These are phyloP conservation scores for Melampsora americana DNA, from an alignment of 1,284 basidiomycete genomes.

Conservation along the genomic window DNA sequence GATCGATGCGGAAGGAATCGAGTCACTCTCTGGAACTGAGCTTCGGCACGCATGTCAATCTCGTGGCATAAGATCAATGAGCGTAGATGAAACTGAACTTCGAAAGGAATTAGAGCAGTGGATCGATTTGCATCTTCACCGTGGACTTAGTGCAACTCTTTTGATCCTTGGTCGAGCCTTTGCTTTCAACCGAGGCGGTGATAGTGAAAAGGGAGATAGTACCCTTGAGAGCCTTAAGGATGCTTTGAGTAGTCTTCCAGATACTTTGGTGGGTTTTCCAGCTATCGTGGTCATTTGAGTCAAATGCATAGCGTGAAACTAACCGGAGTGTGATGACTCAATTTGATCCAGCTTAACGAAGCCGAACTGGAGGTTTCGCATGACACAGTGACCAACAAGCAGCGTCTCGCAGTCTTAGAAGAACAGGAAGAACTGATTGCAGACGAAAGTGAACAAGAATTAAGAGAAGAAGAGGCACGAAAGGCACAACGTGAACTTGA, in stretches of 20 bases:
- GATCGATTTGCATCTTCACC: constrained; percentile 85
- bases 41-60: constrained; percentile 89
- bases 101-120: constrained; percentile 86
- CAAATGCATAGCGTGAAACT: too few species aligned
- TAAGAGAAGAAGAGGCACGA: constrained; percentile 51
- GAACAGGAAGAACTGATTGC: constrained; percentile 99
- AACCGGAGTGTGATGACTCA: background rate
- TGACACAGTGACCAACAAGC: constrained; percentile 91
- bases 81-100: constrained; percentile 62
- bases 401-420: constrained; percentile 93
- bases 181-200: constrained; percentile 70
- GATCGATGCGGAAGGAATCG: constrained; percentile 83
- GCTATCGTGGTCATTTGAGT: background rate
- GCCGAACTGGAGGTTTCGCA: constrained; percentile 92
- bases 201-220: constrained; percentile 70
- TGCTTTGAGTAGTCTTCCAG: constrained; percentile 87
- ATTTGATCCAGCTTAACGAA: constrained; percentile 72
- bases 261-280: constrained; percentile 71
- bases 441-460: constrained; percentile 94
- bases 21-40: constrained; percentile 82
- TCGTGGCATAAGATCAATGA: constrained; percentile 83
- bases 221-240: constrained; percentile 80
- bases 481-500: constrained; percentile 47
- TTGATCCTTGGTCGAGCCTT: constrained; percentile 90
- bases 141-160: constrained; percentile 83